Evolutionary conservation across 306 rosid species (phyloP), one percentile per base, ranked within the genome.

Genomic region (Ammopiptanthus mongolicus): DNA sequence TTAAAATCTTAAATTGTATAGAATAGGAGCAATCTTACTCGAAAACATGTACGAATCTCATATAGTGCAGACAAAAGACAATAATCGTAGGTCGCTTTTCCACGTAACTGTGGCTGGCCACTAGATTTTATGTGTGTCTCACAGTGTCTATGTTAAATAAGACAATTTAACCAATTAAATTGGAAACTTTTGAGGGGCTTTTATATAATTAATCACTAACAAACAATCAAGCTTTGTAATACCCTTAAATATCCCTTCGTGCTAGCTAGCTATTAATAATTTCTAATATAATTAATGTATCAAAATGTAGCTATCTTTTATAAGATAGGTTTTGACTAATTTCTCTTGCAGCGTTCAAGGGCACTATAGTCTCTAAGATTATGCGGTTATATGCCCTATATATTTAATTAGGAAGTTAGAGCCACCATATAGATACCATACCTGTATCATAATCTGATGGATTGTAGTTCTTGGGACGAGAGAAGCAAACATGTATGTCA

Each of bases 401-500:
- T 69, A 76, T 74, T 63, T 53, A 85, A 74, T 74, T 25, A 70
- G 57, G 50, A 34, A 78, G 64, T 69, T 73, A 76, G 76, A 68
- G 81, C 42, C 77, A 80, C 23, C 1, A 71, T 17, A 36, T 64
- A 63, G 21, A 75, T 59, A 67, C 63, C 25, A 48, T 47, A 37
- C 48, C 23, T 62, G 82, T 84, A 87, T 82, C 83, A 63, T 80
- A 61, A 73, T 76, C 14, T 71, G 48, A 73, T 63, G 80, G 83
- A 63, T 63, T 65, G 82, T 77, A 81, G 80, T 82, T 79, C 72
- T 83, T 75, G 91, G 87, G 92, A 83, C 74, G 82, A 29, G 91
- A 75, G 89, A 81, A n/a, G n/a, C n/a, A n/a, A n/a, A n/a, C n/a
- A n/a, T n/a, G n/a, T n/a, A n/a, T n/a, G n/a, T n/a, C n/a, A n/a